Evolutionary conservation across 306 rosid genomes (phyloP), one percentile per base, ranked within the genome.

Genomic region (Heteromeles arbutifolia): DNA sequence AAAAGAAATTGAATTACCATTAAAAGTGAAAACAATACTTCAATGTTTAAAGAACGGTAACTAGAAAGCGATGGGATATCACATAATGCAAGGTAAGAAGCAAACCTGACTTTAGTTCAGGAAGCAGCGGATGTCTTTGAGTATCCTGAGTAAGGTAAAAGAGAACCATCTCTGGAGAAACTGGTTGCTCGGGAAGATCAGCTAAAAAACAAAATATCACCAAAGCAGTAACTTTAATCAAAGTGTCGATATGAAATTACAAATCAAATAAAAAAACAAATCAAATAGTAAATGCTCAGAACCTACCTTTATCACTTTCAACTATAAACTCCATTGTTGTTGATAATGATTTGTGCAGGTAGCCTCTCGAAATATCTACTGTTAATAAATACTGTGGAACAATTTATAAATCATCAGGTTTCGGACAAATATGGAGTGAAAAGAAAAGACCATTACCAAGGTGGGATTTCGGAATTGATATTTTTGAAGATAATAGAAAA

Each of bases 81-180:
- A 65, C 37, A 74, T 31, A 77, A 70, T 68, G 78, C 12, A 15
- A 69, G 12, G 56, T 24, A 32, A 84, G 62, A 67, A 79, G 77
- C 84, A 43, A 21, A 92, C 98, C 98, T 52, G 97, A 87, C 84
- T 85, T 95, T 82, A 95, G 8, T 82, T 95, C 97, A 52, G 89
- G 90, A 81, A 94, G 97, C 17, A 94, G 84, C 13, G 98, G 92
- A 85, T 95, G 98, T 75, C 93, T 86, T 84, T 90, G 98, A 72
- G 98, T 92, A 87, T 95, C 98, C 70, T 95, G 98, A 14, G 98
- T 95, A 63, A 95, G 84, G 84, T 95, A 95, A 84, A 92, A 92
- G 84, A 87, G 70, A 22, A 92, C 91, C 91, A 82, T 90, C 85
- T 92, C 97, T 3, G 93, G 90, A 73, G 97, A 70, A 80, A 89